Percentiles rank a stretch among this genome's conserved stretches.
These are phyloP conservation scores for Hyphopichia homilentoma DNA, from an alignment of 805 yeast species.

Conservation along the genomic window DNA sequence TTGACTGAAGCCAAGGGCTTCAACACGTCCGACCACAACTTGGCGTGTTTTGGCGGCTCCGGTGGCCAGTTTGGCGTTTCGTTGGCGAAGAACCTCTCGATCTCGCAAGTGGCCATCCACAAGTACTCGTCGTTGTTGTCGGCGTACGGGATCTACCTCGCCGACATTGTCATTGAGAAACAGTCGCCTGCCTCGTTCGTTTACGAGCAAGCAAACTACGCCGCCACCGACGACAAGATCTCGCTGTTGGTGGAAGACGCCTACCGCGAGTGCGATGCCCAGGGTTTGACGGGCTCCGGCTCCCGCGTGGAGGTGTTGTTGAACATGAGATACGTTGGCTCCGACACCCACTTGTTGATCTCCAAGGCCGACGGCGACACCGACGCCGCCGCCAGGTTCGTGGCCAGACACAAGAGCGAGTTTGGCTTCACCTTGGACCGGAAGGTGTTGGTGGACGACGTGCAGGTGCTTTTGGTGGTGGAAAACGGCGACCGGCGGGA, in stretches of 20 bases:
- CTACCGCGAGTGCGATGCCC: constrained; percentile 32
- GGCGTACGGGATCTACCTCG: constrained; percentile 31
- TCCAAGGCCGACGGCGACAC: constrained; percentile 22
- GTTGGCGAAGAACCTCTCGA: constrained; percentile 26
- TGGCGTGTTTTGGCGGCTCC: constrained; percentile 37
- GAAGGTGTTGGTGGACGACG: constrained; percentile 33
- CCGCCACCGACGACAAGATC: constrained; percentile 43
- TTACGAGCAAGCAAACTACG: constrained; percentile 21
- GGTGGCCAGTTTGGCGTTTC: constrained; percentile 31
- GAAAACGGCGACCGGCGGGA: constrained; percentile 43
- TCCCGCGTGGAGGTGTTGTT: constrained; percentile 60
- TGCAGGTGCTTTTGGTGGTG: constrained; percentile 54
- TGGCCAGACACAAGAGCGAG: constrained; percentile 27
- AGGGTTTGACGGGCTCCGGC: constrained; percentile 44
- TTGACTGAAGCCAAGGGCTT: constrained; percentile 34
- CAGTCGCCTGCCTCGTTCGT: constrained; percentile 31
- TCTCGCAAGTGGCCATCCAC: constrained; percentile 27
- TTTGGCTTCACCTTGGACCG: constrained; percentile 37
- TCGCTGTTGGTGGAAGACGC: constrained; percentile 43
- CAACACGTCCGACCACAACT: constrained; percentile 25
- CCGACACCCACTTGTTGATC: constrained; percentile 87
- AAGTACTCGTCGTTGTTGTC: constrained; percentile 31
- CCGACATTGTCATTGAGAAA: constrained; percentile 32
- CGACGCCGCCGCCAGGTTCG: constrained; percentile 20
- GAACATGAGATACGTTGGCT: constrained; percentile 80